Percentiles rank a stretch among this genome's conserved stretches.
Evolutionary conservation across 2,329 filamentous ascomycete species (phyloP).

Genomic region (Beauveria scarabaeidicola): DNA sequence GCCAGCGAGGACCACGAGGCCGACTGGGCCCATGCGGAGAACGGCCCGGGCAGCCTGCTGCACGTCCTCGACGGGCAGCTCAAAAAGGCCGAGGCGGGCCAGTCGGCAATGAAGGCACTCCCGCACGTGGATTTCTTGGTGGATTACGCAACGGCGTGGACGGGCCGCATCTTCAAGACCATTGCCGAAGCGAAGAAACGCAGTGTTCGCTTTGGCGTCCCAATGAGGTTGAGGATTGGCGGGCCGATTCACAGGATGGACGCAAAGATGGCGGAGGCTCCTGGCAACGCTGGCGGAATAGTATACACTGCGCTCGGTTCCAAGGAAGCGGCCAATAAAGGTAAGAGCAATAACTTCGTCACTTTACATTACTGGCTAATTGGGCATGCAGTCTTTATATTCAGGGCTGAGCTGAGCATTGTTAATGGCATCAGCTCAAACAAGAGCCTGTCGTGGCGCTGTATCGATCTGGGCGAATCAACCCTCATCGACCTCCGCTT

Average conservation of each 20-base stretch:
- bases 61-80: slow-evolving; percentile 43
- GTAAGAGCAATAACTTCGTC: slow-evolving; percentile 38
- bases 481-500: slow-evolving; percentile 59
- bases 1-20: slow-evolving; percentile 41
- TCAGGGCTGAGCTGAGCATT: slow-evolving; percentile 43
- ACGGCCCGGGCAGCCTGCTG: slow-evolving; percentile 36
- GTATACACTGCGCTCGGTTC: slow-evolving; percentile 35
- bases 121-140: slow-evolving; percentile 58
- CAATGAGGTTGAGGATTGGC: slow-evolving; percentile 36
- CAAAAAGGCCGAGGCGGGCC: slow-evolving; percentile 35
- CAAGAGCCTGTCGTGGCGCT: slow-evolving; percentile 28
- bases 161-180: slow-evolving; percentile 53
- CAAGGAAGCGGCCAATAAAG: slow-evolving; percentile 26
- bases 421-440: slow-evolving; percentile 51
- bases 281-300: slow-evolving; percentile 27
- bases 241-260: slow-evolving; percentile 44
- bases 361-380: slow-evolving; percentile 19
- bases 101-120: slow-evolving; percentile 41
- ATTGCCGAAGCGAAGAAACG: slow-evolving; percentile 62
- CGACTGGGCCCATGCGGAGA: slow-evolving; percentile 35
- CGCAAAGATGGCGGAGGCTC: slow-evolving; percentile 42
- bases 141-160: slow-evolving; percentile 47
- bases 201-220: slow-evolving; percentile 57
- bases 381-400: slow-evolving; percentile 44
- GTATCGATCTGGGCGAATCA: slow-evolving; percentile 32